Conservation (phyloP, 2,329 filamentous ascomycete genomes). For the Ceratocystis huliohia region DNA sequence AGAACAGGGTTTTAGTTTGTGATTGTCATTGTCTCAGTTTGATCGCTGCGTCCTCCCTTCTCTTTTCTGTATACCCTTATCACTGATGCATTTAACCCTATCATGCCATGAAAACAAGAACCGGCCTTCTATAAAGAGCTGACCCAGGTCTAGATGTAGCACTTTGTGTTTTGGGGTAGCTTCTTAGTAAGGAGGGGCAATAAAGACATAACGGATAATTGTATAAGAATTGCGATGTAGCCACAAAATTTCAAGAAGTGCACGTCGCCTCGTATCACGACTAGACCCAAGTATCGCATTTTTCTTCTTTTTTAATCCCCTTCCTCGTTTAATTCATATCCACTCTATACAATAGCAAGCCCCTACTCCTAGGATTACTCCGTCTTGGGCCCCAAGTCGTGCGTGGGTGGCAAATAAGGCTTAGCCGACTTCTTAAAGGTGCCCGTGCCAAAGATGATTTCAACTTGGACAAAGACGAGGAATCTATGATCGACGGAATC, state of each 20-base stretch:
- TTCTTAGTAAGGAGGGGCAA: too few relatives aligned
- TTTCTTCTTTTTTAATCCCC: not conserved
- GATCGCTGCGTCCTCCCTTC: not conserved
- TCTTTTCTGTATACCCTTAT: not conserved
- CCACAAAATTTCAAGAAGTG: too few relatives aligned
- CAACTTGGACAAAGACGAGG: not conserved
- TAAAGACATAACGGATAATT: too few relatives aligned
- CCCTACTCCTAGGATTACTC: not conserved
- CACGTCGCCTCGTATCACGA: too few relatives aligned
- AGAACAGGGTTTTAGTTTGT: conserved; percentile 6
- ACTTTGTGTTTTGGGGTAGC: too few relatives aligned
- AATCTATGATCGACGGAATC: not conserved
- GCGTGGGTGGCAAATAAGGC: conserved; percentile 3
- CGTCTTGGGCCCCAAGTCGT: not conserved
- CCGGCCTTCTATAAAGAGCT: not conserved
- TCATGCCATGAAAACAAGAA: not conserved
- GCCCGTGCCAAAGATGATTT: not conserved
- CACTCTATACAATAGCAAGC: not conserved
- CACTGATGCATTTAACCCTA: not conserved
- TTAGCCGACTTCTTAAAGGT: not conserved
- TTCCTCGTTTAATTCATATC: not conserved
- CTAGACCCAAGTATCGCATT: not conserved
- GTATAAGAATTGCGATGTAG: too few relatives aligned
- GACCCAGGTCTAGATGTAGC: not conserved
- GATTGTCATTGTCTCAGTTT: not conserved